A percentile compares a stretch with the other conserved stretches of the same genome.
Conservation (phyloP, 2,329 filamentous ascomycete species). For the Beauveria bassiana region DNA sequence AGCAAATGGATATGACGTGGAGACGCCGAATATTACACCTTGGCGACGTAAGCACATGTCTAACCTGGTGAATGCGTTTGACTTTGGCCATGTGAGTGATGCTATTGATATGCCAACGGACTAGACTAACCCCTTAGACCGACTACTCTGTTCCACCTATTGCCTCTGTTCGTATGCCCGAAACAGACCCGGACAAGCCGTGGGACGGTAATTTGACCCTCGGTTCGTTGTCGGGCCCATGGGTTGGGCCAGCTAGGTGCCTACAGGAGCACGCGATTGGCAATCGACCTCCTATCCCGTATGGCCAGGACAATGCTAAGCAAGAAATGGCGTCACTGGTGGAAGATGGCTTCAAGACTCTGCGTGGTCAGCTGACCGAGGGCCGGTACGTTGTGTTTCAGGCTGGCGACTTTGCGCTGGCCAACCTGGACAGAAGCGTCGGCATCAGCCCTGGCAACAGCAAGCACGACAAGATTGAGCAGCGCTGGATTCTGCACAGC, state of each 20-base stretch:
- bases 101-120: background rate
- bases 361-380: conserved; percentile 42
- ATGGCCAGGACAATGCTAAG: conserved; percentile 25
- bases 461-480: conserved; percentile 30
- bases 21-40: conserved; percentile 17
- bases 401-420: conserved; percentile 30
- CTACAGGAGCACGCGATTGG: conserved; percentile 21
- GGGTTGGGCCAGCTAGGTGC: conserved; percentile 33
- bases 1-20: conserved; percentile 24
- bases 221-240: conserved; percentile 10
- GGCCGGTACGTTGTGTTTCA: conserved; percentile 46
- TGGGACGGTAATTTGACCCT: conserved; percentile 24
- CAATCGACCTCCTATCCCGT: conserved; percentile 30
- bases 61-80: conserved; percentile 24
- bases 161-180: conserved; percentile 28
- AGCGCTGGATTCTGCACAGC: conserved; percentile 41
- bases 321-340: conserved; percentile 27
- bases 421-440: conserved; percentile 20
- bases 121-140: conserved; percentile 17
- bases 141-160: conserved; percentile 37
- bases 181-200: conserved; percentile 24
- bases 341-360: conserved; percentile 45
- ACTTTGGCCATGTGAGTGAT: conserved; percentile 29
- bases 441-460: conserved; percentile 6
- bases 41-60: conserved; percentile 21